These are phyloP conservation scores for Cordyceps tenuipes DNA, from an alignment of 2,329 filamentous ascomycete genomes.

Conservation along the genomic window DNA sequence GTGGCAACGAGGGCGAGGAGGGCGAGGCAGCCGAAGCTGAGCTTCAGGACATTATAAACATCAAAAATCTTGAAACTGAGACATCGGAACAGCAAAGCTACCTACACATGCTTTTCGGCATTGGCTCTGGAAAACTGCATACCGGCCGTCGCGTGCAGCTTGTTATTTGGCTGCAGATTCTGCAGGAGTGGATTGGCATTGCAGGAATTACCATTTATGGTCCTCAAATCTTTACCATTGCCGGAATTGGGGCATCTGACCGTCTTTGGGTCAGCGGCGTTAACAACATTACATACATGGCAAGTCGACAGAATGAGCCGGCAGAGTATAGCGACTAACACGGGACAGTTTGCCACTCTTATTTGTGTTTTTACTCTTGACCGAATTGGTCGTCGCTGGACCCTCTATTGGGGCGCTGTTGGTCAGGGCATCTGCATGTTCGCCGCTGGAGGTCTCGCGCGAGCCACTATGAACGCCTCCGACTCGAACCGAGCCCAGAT, in stretches of 20 bases:
- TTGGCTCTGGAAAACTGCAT: conserved; percentile 56
- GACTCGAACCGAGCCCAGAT: conserved; percentile 41
- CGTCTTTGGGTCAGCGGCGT: conserved; percentile 55
- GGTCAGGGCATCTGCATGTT: conserved; percentile 61
- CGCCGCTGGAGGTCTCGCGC: conserved; percentile 54
- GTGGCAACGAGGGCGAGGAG: conserved; percentile 48
- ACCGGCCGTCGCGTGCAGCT: conserved; percentile 60
- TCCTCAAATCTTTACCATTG: conserved; percentile 54
- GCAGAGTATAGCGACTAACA: background rate
- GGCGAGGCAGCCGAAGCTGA: conserved; percentile 49
- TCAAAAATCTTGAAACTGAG: conserved; percentile 55
- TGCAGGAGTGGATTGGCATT: conserved; percentile 64
- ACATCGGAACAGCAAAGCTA: conserved; percentile 51
- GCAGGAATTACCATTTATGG: conserved; percentile 58
- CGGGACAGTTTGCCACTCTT: conserved; percentile 45
- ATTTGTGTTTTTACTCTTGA: conserved; percentile 64
- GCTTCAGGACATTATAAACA: conserved; percentile 58
- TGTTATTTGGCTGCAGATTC: conserved; percentile 63
- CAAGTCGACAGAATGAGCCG: background rate
- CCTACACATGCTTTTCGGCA: conserved; percentile 57
- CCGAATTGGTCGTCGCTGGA: conserved; percentile 60
- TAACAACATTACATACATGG: conserved; percentile 44
- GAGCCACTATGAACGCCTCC: conserved; percentile 35
- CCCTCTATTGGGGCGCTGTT: conserved; percentile 58
- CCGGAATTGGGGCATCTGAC: conserved; percentile 53